Evolutionary conservation across 345 rosid genomes (phyloP).

Genomic region (Linum usitatissimum): DNA sequence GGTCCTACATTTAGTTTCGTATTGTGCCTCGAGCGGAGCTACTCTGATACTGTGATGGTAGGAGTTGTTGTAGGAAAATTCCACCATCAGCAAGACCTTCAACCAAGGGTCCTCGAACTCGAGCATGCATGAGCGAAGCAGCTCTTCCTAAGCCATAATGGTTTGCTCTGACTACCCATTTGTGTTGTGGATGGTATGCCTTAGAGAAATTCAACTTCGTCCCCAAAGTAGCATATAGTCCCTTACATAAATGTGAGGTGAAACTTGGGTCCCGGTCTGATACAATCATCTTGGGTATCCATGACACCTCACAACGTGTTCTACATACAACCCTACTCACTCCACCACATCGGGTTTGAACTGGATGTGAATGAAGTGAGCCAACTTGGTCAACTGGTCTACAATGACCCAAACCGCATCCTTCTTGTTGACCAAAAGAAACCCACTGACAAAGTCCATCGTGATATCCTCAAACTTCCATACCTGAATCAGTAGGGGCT

Average conservation of each 20-base stretch:
- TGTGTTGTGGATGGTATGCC: not conserved
- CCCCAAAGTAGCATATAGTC: not conserved
- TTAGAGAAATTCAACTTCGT: not conserved
- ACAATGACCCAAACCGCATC: slow-evolving; percentile 1
- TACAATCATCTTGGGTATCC: not conserved
- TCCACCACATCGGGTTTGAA: not conserved
- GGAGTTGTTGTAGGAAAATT: not conserved
- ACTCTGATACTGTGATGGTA: too few relatives aligned
- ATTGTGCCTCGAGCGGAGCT: too few relatives aligned
- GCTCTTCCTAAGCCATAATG: not conserved
- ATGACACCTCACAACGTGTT: not conserved
- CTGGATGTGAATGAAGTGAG: not conserved
- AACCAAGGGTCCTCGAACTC: not conserved
- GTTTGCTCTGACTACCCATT: slow-evolving; percentile 5
- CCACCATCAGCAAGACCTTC: not conserved
- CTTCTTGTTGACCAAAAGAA: not conserved
- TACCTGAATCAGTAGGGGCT: too few relatives aligned
- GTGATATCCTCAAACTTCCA: not conserved
- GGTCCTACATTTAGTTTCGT: too few relatives aligned
- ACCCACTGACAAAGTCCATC: not conserved
- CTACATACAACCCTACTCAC: not conserved
- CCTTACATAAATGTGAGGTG: not conserved
- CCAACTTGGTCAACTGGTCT: not conserved
- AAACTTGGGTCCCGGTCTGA: not conserved
- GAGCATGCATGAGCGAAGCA: not conserved